Conservation (phyloP, 441 rosid species). For the Isatis lusitanica region DNA sequence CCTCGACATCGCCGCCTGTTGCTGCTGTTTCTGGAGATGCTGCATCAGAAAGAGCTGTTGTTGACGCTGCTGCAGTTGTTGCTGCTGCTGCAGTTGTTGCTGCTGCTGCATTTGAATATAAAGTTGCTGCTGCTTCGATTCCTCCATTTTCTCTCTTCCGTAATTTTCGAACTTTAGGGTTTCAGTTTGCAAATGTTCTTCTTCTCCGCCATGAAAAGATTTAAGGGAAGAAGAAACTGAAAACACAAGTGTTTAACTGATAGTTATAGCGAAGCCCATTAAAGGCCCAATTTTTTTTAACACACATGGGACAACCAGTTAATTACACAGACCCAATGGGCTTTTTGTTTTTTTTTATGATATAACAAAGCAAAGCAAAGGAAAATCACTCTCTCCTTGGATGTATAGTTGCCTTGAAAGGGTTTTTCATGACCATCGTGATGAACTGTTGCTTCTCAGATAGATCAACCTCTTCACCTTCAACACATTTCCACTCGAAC, state of each 20-base stretch:
- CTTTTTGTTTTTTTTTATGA: neutral
- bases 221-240: neutral
- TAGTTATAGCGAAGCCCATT: neutral
- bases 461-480: conserved; percentile 44
- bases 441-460: conserved; percentile 43
- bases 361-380: neutral
- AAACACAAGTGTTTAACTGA: neutral
- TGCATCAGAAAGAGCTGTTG: conserved; percentile 42
- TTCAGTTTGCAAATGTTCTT: conserved; percentile 17
- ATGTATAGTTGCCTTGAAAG: conserved; percentile 34
- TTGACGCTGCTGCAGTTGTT: conserved; percentile 49
- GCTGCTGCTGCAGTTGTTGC: conserved; percentile 48
- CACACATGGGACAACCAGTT: neutral
- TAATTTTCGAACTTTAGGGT: conserved; percentile 30
- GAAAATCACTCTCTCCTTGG: conserved; percentile 27
- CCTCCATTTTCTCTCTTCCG: conserved; percentile 48
- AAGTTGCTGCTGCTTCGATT: conserved; percentile 42
- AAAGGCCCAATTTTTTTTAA: neutral
- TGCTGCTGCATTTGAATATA: conserved; percentile 45
- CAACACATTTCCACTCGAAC: conserved; percentile 42
- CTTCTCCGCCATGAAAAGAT: conserved; percentile 27
- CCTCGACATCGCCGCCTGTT: conserved; percentile 70
- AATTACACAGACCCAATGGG: neutral
- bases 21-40: conserved; percentile 60
- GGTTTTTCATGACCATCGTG: conserved; percentile 42